A percentile compares a stretch with the other conserved stretches of the same genome.
Evolutionary conservation across 108 stramenopile species (phyloP).

Genomic region (Nitzschia sp.): DNA sequence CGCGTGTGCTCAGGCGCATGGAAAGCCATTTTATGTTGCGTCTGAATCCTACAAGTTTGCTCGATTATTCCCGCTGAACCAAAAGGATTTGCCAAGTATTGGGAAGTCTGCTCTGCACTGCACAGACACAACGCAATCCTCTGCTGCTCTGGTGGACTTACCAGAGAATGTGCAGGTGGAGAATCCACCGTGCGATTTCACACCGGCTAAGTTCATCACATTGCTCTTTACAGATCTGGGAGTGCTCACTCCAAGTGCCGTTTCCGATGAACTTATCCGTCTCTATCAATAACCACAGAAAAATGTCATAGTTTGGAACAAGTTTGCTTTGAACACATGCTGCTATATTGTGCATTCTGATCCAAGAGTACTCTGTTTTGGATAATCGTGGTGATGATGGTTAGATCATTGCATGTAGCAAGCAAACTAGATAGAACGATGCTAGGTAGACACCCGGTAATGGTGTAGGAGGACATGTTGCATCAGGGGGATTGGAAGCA

Average conservation of each 20-base stretch:
- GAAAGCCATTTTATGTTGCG: slow-evolving; percentile 97
- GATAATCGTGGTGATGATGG: too few species aligned
- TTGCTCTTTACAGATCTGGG: slow-evolving; percentile 98
- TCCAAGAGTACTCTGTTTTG: too few species aligned
- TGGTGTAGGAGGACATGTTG: too few species aligned
- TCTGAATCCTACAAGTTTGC: slow-evolving; percentile 98
- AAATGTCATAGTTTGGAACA: neutral
- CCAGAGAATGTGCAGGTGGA: slow-evolving; percentile 62
- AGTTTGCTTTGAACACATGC: neutral
- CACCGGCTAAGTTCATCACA: slow-evolving; percentile 94
- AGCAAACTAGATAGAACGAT: too few species aligned
- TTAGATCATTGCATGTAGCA: too few species aligned
- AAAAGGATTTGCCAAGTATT: slow-evolving; percentile 80
- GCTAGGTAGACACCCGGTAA: too few species aligned
- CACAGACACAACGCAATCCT: slow-evolving; percentile 49
- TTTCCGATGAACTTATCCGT: slow-evolving; percentile 95
- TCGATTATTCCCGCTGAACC: slow-evolving; percentile 91
- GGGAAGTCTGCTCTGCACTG: slow-evolving; percentile 40
- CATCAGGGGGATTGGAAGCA: too few species aligned
- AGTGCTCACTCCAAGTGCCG: slow-evolving; percentile 95
- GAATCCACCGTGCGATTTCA: slow-evolving; percentile 89
- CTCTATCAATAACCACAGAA: slow-evolving; percentile 78
- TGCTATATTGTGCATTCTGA: too few species aligned
- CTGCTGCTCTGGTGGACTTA: slow-evolving; percentile 32
- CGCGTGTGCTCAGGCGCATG: slow-evolving; percentile 77